Evolutionary conservation across 805 yeast genomes (phyloP).

Genomic region (Teunomyces cretensis): DNA sequence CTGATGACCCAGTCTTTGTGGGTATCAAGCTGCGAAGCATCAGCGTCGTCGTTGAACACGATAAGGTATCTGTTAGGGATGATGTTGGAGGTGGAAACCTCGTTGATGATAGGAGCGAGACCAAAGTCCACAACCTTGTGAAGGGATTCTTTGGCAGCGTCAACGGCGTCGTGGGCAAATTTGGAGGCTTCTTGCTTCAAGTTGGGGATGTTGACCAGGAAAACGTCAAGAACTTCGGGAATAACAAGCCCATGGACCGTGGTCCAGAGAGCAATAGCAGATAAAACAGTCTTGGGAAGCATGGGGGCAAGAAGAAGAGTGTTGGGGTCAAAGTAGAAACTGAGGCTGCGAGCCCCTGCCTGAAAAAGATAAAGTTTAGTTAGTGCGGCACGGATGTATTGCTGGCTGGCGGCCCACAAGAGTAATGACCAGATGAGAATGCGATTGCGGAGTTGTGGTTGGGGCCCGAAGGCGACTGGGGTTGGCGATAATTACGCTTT

Average conservation of each 20-base stretch:
- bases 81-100: conserved; percentile 1
- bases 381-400: neutral
- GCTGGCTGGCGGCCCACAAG: neutral
- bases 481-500: no score
- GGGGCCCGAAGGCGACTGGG: no score
- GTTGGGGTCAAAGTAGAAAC: neutral
- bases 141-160: neutral
- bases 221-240: neutral
- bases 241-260: conserved; percentile 2
- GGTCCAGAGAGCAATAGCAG: conserved; percentile 2
- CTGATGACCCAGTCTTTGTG: conserved; percentile 10
- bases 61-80: conserved; percentile 13
- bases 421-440: neutral
- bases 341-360: neutral
- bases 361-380: neutral
- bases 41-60: conserved; percentile 11
- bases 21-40: neutral
- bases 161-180: neutral
- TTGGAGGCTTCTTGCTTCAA: neutral
- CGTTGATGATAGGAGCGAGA: conserved; percentile 8
- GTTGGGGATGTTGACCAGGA: neutral
- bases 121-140: neutral
- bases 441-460: neutral
- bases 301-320: neutral
- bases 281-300: conserved; percentile 1